A percentile compares a stretch with the other conserved stretches of the same genome.
Conservation (phyloP, 768 basidiomycete species). For the Paxillus rubicundulus region DNA sequence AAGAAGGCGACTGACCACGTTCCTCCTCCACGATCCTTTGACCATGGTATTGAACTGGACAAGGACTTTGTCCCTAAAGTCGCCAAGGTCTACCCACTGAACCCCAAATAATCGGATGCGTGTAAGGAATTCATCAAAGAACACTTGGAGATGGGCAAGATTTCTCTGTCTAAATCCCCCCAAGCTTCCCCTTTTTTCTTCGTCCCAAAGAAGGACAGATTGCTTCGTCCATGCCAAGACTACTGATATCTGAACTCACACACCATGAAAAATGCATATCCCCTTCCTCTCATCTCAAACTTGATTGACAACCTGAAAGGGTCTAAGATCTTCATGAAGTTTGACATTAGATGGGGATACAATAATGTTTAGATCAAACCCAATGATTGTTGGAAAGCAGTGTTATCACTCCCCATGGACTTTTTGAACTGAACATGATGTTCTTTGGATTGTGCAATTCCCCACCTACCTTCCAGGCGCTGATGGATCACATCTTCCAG, state of each 20-base stretch:
- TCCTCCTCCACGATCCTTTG: neutral
- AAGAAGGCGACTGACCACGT: no score
- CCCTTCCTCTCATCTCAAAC: neutral
- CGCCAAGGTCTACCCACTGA: neutral
- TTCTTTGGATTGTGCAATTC: constrained; percentile 19
- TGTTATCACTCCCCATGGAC: neutral
- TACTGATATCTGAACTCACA: neutral
- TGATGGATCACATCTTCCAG: no score
- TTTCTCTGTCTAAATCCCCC: neutral
- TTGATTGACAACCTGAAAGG: neutral
- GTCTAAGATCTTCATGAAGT: neutral
- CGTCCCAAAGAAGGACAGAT: neutral
- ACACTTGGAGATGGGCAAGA: neutral
- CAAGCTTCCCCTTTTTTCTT: neutral
- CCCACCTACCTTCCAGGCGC: constrained; percentile 18
- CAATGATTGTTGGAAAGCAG: neutral
- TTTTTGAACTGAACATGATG: constrained; percentile 14
- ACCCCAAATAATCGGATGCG: neutral
- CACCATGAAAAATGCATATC: neutral
- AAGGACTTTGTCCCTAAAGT: neutral
- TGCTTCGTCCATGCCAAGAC: no score
- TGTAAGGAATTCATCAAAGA: neutral
- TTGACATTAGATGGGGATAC: neutral
- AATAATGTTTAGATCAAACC: neutral
- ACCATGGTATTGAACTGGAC: neutral